Evolutionary conservation across 495 filamentous ascomycete species (phyloP), one percentile per base, ranked within the genome.

Genomic region (Penicillium simplicissimum): DNA sequence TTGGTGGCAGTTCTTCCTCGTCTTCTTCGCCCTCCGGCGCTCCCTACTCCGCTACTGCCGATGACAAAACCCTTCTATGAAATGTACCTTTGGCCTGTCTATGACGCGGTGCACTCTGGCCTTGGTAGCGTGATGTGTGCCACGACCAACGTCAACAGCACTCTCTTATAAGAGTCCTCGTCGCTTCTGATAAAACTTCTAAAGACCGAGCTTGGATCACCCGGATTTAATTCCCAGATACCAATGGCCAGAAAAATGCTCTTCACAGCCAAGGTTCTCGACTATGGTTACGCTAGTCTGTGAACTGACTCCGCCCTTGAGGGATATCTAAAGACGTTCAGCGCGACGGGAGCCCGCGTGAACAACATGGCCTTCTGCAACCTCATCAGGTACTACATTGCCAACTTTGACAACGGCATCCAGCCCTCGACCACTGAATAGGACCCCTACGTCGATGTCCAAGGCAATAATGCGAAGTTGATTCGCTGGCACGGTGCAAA

Each of bases 361-460:
- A 75, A 86, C 64, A 83, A 88, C 60, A 88, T 88, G 84, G 77
- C 69, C 13, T 73, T 74, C 47, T 76, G 83, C 15, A 80, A 82
- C 49, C 67, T 85, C 1, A 77, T 84, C 2, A 63, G 71, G 1
- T 85, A 79, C 75, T 85, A 82, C 67, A 53, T 81, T n/a, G 60
- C 81, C 23, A 71, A 78, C 23, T 80, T 85, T 51, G 77, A 91
- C 67, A 52, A 71, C 74, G 58, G 76, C 55, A 57, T 89, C 87
- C 74, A 82, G 82, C 69, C 88, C 7, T 89, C 88, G 83, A 87
- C 82, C 1, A 63, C 64, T 0, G 83, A 86, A 42, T 85, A 91
- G 74, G 54, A 73, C 80, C 79, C 76, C 36, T 88, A 90, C 59
- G 81, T 90, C 33, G 75, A 87, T 60, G 84, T 84, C 2, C n/a